These are phyloP conservation scores for Bathelium albidoporum DNA, from an alignment of 495 filamentous ascomycete species.

Conservation along the genomic window DNA sequence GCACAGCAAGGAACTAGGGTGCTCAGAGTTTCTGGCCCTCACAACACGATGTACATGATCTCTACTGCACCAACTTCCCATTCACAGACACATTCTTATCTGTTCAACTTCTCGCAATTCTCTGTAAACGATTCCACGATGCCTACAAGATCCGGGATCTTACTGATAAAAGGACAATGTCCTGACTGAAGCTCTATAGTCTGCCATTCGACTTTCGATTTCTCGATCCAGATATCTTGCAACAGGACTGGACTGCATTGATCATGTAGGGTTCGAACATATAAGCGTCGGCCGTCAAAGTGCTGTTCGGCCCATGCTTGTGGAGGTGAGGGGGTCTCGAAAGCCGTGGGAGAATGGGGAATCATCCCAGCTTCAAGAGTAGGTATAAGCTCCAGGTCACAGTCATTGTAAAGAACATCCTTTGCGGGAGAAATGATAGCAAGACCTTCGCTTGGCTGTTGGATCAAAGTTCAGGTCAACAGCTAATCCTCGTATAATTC, in stretches of 20 bases:
- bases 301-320: slow-evolving; percentile 11
- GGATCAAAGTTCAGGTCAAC: no score
- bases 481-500: no score
- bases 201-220: slow-evolving; percentile 8
- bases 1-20: no score
- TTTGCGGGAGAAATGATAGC: slow-evolving; percentile 10
- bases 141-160: neutral
- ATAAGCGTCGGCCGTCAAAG: slow-evolving; percentile 7
- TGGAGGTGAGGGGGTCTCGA: slow-evolving; percentile 6
- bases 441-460: slow-evolving; percentile 7
- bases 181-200: slow-evolving; percentile 6
- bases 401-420: slow-evolving; percentile 19
- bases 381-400: neutral
- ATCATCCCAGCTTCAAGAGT: slow-evolving; percentile 6
- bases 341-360: slow-evolving; percentile 9
- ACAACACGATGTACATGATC: no score
- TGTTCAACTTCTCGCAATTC: neutral
- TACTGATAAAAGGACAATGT: slow-evolving; percentile 14
- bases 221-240: slow-evolving; percentile 13
- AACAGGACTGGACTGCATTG: slow-evolving; percentile 9
- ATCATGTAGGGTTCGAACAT: slow-evolving; percentile 8
- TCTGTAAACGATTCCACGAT: neutral
- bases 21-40: no score
- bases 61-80: no score
- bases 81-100: no score